Evolutionary conservation across 129 eudicot genomes (phyloP).

Genomic region (Flaveria trinervia): DNA sequence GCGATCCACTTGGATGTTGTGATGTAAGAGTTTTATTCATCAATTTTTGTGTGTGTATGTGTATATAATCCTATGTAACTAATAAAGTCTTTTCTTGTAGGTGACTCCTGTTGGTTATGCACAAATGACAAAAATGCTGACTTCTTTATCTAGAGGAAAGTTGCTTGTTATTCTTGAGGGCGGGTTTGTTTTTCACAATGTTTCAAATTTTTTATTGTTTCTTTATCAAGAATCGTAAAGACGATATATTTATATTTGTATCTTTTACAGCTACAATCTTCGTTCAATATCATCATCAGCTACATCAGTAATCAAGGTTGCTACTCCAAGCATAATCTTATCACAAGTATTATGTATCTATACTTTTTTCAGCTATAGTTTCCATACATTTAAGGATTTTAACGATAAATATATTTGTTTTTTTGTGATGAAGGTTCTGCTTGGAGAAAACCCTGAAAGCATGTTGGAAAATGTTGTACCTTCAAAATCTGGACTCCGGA

Average conservation of each 20-base stretch:
- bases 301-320: constrained; percentile 89
- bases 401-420: not conserved
- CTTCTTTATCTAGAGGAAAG: constrained; percentile 72
- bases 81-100: constrained; percentile 40
- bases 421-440: constrained; percentile 63
- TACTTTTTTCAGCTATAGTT: not conserved
- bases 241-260: not conserved
- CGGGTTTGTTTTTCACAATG: constrained; percentile 64
- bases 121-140: constrained; percentile 87
- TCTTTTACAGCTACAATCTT: constrained; percentile 80
- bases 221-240: not conserved
- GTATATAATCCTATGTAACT: not conserved
- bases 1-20: constrained; percentile 98
- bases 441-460: constrained; percentile 64
- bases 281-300: constrained; percentile 99
- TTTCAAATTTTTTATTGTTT: not conserved
- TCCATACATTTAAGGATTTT: not conserved
- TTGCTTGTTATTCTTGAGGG: constrained; percentile 96
- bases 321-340: constrained; percentile 11
- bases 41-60: not conserved
- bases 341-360: not conserved
- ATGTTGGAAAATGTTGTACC: constrained; percentile 53
- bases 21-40: constrained; percentile 55
- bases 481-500: constrained; percentile 64
- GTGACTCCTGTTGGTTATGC: constrained; percentile 96